These are phyloP conservation scores for Leavenworthia alabamica DNA, from an alignment of 345 rosid species.

Conservation along the genomic window DNA sequence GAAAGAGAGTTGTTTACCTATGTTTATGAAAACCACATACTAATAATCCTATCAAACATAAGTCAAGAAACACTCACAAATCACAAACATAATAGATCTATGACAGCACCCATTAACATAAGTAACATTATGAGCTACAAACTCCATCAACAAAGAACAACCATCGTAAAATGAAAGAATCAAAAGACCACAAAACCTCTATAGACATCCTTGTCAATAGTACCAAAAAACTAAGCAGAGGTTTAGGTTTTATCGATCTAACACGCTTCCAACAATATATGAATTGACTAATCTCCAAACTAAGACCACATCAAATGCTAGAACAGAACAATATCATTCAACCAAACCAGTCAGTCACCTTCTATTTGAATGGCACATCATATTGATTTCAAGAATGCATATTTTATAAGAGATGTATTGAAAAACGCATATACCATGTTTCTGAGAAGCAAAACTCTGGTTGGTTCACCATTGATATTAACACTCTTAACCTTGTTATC, in stretches of 20 bases:
- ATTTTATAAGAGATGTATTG: neutral
- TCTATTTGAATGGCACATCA: no score
- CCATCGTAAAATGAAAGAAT: neutral
- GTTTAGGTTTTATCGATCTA: neutral
- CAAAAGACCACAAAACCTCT: neutral
- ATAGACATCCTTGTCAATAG: neutral
- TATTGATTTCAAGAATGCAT: neutral
- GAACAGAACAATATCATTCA: neutral
- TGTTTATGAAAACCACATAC: no score
- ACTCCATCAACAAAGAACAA: neutral
- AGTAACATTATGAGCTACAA: neutral
- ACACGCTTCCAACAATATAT: neutral
- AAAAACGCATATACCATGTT: constrained; percentile 70
- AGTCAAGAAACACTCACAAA: neutral
- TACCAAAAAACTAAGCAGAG: neutral
- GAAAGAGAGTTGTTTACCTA: no score
- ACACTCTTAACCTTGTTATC: constrained; percentile 96
- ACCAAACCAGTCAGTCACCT: no score
- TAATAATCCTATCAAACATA: neutral
- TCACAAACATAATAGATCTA: neutral
- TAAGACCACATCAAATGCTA: constrained; percentile 6
- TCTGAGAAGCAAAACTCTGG: constrained; percentile 75
- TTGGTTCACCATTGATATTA: constrained; percentile 71
- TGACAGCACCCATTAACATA: neutral
- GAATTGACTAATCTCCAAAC: neutral